phyloP scores from a whole-genome alignment of 305 asterid genomes.

The Solanum hybrid region DNA sequence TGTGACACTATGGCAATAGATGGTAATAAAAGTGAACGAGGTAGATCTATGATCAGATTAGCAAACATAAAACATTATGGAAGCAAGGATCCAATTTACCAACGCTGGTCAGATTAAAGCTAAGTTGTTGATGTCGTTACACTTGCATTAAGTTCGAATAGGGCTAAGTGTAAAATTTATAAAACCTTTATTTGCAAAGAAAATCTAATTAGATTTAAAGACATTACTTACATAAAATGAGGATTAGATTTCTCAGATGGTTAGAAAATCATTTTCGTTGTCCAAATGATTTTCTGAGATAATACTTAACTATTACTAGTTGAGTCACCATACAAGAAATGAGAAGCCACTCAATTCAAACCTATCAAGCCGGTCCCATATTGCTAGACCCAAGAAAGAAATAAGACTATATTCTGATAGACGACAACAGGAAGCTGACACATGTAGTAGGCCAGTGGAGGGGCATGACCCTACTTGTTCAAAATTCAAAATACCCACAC shows the following conservation, averaged over 20 bases:
- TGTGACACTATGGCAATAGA: not conserved
- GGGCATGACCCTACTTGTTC: not conserved
- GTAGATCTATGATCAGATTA: not conserved
- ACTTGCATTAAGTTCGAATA: not conserved
- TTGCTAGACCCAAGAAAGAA: not conserved
- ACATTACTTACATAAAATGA: not conserved
- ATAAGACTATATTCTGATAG: not conserved
- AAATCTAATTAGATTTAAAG: not conserved
- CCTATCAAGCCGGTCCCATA: not conserved
- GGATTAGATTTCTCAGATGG: not conserved
- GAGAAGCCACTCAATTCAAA: not conserved
- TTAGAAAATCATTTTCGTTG: too few species aligned
- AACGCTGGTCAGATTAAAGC: not conserved
- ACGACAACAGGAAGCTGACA: not conserved
- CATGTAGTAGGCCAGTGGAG: not conserved
- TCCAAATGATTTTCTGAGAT: not conserved
- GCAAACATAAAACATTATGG: not conserved
- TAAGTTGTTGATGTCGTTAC: not conserved
- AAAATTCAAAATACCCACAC: not conserved
- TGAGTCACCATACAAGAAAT: not conserved
- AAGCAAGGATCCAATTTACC: not conserved
- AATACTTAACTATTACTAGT: not conserved
- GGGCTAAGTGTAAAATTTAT: not conserved
- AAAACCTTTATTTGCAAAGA: not conserved
- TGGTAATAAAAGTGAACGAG: not conserved